Conservation (phyloP, 1,139 yeast genomes). For the Wickerhamomyces sp. region DNA sequence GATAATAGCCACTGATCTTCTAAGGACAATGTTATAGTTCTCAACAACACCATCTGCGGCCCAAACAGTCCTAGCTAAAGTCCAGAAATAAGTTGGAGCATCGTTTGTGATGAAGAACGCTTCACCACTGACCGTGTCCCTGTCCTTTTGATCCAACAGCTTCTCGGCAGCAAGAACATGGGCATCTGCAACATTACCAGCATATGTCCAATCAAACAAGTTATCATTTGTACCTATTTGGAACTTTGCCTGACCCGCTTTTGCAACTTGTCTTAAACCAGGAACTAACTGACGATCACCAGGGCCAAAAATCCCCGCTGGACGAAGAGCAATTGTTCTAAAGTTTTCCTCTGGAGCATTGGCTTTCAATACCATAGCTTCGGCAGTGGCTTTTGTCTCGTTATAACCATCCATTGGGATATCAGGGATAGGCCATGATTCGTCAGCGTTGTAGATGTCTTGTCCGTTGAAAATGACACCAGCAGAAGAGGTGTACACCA, state of each 20-base stretch:
- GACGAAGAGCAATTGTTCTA: constrained; percentile 81
- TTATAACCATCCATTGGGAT: constrained; percentile 96
- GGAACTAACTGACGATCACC: constrained; percentile 98
- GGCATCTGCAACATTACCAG: constrained; percentile 98
- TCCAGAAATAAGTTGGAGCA: constrained; percentile 95
- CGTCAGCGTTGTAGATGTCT: constrained; percentile 88
- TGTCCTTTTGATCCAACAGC: constrained; percentile 42
- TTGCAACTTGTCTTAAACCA: constrained; percentile 79
- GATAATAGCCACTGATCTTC: constrained; percentile 65
- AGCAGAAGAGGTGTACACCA: constrained; percentile 94
- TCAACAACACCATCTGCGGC: constrained; percentile 89
- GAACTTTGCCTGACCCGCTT: constrained; percentile 80
- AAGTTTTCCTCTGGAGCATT: constrained; percentile 51
- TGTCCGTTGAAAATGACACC: constrained; percentile 96
- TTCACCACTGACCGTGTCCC: constrained; percentile 65
- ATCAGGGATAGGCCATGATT: constrained; percentile 87
- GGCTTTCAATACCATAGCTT: constrained; percentile 69
- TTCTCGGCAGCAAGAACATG: constrained; percentile 89
- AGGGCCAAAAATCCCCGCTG: constrained; percentile 98
- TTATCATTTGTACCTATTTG: constrained; percentile 94
- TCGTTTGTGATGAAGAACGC: constrained; percentile 90
- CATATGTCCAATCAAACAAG: constrained; percentile 94
- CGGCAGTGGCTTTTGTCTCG: constrained; percentile 92
- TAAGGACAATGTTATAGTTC: constrained; percentile 60
- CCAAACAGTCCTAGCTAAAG: constrained; percentile 95